Evolutionary conservation across 1,139 yeast genomes (phyloP), one percentile per base, ranked within the genome.

Genomic region (Kazachstania sp.): DNA sequence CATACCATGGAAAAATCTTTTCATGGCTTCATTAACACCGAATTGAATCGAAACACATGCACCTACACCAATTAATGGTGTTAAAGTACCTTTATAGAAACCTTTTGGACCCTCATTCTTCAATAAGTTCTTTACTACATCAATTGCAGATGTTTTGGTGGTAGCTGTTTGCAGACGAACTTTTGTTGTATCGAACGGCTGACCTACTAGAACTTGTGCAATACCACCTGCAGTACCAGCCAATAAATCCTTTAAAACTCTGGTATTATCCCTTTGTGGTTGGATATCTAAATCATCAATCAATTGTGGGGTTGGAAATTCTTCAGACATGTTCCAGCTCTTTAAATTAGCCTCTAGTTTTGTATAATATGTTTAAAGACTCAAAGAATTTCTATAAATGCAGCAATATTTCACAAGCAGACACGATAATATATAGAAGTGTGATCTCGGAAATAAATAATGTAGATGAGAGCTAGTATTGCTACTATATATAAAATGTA

Each of bases 141-240:
- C 95, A 44, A 78, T 60, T 0, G 96, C 83, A 13, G 70, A 69
- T 57, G 86, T 86, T 23, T 81, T 78, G 42, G 79, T 81, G 1
- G 87, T 80, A 1, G 95, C 87, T 8, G 92, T 82, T 61, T 90
- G 97, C 43, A 90, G 72, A 53, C 97, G 76, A 36, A 90, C 97
- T 66, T 88, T 90, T 43, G 94, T 86, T 11, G 95, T 86, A 65
- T 90, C 97, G 60, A 90, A 90, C 12, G 97, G 97, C 67, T 90
- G 97, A 31, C 97, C 97, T n/a, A 84, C 86, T 42, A 90, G 71
- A n/a, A 90, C 97, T 68, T 90, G 97, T 16, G 96, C 88, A 41
- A 90, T 79, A 50, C 97, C 97, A 51, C 97, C 97, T 61, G 86
- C 75, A 32, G 96, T 88, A 11, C 97, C 97, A 5, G 95, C 95